These are phyloP conservation scores for Adansonia grandidieri DNA, from an alignment of 441 rosid genomes.

Conservation along the genomic window DNA sequence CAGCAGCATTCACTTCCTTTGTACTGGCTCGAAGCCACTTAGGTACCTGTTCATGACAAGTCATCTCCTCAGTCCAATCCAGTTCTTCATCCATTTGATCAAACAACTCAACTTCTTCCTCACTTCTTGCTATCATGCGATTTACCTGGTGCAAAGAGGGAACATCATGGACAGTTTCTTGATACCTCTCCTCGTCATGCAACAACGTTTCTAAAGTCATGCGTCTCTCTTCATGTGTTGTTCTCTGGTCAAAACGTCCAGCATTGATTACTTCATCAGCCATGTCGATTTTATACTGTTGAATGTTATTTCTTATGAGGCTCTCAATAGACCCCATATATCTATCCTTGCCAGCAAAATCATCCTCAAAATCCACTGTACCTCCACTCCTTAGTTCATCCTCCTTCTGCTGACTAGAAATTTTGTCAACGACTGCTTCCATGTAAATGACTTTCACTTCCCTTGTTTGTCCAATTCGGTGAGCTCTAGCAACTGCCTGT, in stretches of 20 bases:
- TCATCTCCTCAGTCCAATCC: conserved; percentile 97
- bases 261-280: conserved; percentile 99
- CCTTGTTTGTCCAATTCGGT: conserved; percentile 97
- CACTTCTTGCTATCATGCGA: conserved; percentile 97
- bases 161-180: conserved; percentile 95
- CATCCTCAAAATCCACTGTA: conserved; percentile 87
- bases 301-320: conserved; percentile 98
- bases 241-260: conserved; percentile 99
- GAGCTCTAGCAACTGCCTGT: conserved; percentile 99
- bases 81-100: conserved; percentile 99
- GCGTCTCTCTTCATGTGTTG: conserved; percentile 99
- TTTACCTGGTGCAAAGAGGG: conserved; percentile 96
- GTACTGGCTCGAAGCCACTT: conserved; percentile 96
- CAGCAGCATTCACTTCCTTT: conserved; percentile 72
- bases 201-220: conserved; percentile 94
- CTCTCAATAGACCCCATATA: conserved; percentile 99
- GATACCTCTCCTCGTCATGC: conserved; percentile 98
- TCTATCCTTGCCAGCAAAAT: conserved; percentile 97
- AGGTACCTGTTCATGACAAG: conserved; percentile 85
- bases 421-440: conserved; percentile 98
- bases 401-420: conserved; percentile 92
- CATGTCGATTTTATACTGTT: conserved; percentile 99
- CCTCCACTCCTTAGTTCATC: conserved; percentile 93
- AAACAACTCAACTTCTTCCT: conserved; percentile 92
- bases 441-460: conserved; percentile 98